phyloP scores from a whole-genome alignment of 2,329 filamentous ascomycete species.

The Penicillium sp. region DNA sequence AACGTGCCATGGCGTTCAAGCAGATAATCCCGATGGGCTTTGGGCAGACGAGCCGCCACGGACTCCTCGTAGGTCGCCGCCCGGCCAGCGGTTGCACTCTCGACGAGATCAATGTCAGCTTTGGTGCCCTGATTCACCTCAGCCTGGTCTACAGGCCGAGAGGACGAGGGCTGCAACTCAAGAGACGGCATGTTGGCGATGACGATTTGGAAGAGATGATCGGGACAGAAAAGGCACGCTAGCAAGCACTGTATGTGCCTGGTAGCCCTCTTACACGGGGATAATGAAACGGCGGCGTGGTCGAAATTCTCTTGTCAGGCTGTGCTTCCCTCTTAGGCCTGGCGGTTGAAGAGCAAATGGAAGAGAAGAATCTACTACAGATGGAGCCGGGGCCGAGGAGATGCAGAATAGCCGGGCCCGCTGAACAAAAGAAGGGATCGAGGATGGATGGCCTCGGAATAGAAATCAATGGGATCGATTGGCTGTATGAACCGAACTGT shows the following conservation, averaged over 20 bases:
- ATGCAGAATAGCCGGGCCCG: background rate
- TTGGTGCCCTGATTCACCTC: slow-evolving; percentile 19
- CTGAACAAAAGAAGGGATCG: background rate
- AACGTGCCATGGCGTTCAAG: slow-evolving; percentile 57
- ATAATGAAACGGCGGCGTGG: background rate
- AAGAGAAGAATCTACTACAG: background rate
- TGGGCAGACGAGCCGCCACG: slow-evolving; percentile 29
- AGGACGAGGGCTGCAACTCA: slow-evolving; percentile 30
- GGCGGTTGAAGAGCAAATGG: background rate
- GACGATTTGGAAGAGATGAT: background rate
- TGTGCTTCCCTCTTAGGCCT: background rate
- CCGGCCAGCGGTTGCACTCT: slow-evolving; percentile 30
- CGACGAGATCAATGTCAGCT: slow-evolving; percentile 30
- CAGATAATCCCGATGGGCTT: slow-evolving; percentile 50
- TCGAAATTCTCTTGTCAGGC: background rate
- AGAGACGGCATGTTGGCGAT: slow-evolving; percentile 23
- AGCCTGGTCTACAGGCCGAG: slow-evolving; percentile 15
- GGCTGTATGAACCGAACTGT: background rate
- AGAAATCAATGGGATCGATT: background rate
- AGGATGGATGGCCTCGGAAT: background rate
- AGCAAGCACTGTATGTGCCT: background rate
- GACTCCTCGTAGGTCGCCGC: slow-evolving; percentile 30
- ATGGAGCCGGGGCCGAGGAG: background rate
- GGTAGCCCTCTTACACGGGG: background rate
- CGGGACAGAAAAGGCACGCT: background rate